Evolutionary conservation across 2,329 filamentous ascomycete species (phyloP).

Genomic region (Cercospora nicotianae): DNA sequence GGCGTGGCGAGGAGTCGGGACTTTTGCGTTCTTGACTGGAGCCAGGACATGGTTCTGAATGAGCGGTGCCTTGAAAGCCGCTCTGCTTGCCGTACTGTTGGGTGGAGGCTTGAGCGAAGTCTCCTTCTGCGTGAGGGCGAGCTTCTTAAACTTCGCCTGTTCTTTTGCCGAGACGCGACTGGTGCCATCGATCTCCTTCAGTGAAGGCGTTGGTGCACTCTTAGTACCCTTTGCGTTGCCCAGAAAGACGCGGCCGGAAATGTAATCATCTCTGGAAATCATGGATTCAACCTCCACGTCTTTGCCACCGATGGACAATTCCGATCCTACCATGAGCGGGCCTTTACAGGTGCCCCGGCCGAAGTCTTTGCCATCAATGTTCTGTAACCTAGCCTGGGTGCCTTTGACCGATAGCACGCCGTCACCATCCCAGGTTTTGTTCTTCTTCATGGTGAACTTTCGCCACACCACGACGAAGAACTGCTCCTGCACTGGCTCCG

Average conservation of each 20-base stretch:
- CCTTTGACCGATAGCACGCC: slow-evolving; percentile 60
- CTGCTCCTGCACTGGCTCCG: slow-evolving; percentile 34
- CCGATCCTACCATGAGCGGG: slow-evolving; percentile 60
- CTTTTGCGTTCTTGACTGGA: slow-evolving; percentile 47
- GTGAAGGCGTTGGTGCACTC: slow-evolving; percentile 29
- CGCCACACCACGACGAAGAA: slow-evolving; percentile 57
- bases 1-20: slow-evolving; percentile 65
- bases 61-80: slow-evolving; percentile 62
- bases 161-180: slow-evolving; percentile 34
- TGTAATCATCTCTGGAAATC: slow-evolving; percentile 58
- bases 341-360: slow-evolving; percentile 58
- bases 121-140: slow-evolving; percentile 43
- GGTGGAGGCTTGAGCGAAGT: slow-evolving; percentile 42
- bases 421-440: slow-evolving; percentile 77
- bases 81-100: slow-evolving; percentile 41
- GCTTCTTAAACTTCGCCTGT: slow-evolving; percentile 36
- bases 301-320: slow-evolving; percentile 63
- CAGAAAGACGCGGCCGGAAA: slow-evolving; percentile 35
- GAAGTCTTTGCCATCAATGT: slow-evolving; percentile 63
- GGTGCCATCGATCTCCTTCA: slow-evolving; percentile 32
- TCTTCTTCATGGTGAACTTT: slow-evolving; percentile 69
- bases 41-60: slow-evolving; percentile 47
- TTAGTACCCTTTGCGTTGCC: slow-evolving; percentile 30
- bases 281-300: slow-evolving; percentile 67
- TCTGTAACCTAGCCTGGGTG: slow-evolving; percentile 61